Conservation (phyloP, 2,329 filamentous ascomycete genomes). For the Aspergillus sp. region DNA sequence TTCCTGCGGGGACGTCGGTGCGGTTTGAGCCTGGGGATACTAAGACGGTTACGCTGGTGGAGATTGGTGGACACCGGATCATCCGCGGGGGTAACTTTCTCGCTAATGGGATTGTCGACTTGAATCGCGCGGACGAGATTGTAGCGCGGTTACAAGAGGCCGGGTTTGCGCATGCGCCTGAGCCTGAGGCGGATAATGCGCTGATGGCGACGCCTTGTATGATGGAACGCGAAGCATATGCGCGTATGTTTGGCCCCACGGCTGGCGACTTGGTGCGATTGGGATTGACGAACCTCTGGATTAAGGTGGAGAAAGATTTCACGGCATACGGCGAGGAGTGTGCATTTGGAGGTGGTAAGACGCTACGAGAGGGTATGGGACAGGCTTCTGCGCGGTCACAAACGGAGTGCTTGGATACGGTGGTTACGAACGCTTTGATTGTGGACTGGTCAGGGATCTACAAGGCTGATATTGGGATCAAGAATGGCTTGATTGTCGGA, state of each 20-base stretch:
- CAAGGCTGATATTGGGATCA: conserved; percentile 94
- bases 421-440: conserved; percentile 83
- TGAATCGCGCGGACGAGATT: conserved; percentile 58
- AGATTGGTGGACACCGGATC: conserved; percentile 72
- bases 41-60: conserved; percentile 82
- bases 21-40: conserved; percentile 91
- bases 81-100: conserved; percentile 80
- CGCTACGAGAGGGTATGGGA: conserved; percentile 89
- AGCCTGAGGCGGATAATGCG: conserved; percentile 52
- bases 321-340: conserved; percentile 89
- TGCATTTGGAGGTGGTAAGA: conserved; percentile 92
- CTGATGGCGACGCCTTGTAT: conserved; percentile 53
- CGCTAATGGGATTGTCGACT: conserved; percentile 65
- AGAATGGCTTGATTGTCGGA: conserved; percentile 73
- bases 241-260: conserved; percentile 87
- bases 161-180: conserved; percentile 70
- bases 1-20: conserved; percentile 83
- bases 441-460: conserved; percentile 89
- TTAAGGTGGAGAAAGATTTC: conserved; percentile 79
- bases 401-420: conserved; percentile 68
- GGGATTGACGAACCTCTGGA: conserved; percentile 80
- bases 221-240: conserved; percentile 73
- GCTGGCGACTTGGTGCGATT: conserved; percentile 78
- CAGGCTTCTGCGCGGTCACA: conserved; percentile 74
- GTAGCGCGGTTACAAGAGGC: conserved; percentile 59